These are phyloP conservation scores for Macrocybe gigantea DNA, from an alignment of 768 basidiomycete species.

Conservation along the genomic window DNA sequence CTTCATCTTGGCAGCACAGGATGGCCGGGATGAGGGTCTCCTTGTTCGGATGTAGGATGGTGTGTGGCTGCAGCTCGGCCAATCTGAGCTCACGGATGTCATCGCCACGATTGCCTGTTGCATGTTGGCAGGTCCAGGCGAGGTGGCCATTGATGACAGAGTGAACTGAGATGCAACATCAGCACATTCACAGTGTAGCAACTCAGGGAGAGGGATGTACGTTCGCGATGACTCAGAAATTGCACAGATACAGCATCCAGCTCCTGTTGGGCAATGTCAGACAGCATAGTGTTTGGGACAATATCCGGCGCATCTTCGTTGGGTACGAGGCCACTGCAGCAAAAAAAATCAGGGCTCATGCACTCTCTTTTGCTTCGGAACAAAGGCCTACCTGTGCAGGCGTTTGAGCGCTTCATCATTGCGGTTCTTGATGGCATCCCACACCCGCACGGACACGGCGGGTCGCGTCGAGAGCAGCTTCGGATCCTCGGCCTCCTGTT, in stretches of 20 bases:
- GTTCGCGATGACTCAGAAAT: constrained; percentile 20
- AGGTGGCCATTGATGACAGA: constrained; percentile 19
- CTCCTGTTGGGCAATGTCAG: constrained; percentile 18
- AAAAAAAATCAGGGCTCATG: not conserved
- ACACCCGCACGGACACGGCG: constrained; percentile 16
- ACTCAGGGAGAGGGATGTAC: constrained; percentile 9
- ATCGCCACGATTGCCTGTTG: constrained; percentile 24
- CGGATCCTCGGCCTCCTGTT: constrained; percentile 19
- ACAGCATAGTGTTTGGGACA: constrained; percentile 23
- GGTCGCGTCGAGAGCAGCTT: constrained; percentile 10
- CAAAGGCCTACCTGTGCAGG: constrained; percentile 10
- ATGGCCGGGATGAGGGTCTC: constrained; percentile 12
- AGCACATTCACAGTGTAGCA: not conserved
- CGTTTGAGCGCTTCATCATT: constrained; percentile 20
- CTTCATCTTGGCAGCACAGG: constrained; percentile 21
- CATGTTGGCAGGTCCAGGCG: constrained; percentile 20
- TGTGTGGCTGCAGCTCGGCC: constrained; percentile 20
- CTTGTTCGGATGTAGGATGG: constrained; percentile 16
- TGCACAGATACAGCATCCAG: constrained; percentile 14
- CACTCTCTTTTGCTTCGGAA: not conserved
- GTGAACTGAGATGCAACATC: constrained; percentile 10
- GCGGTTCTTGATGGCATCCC: constrained; percentile 17
- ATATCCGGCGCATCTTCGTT: constrained; percentile 24
- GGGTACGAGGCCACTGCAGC: constrained; percentile 16
- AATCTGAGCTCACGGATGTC: constrained; percentile 20